Evolutionary conservation across 1,284 basidiomycete genomes (phyloP), one percentile per base, ranked within the genome.

Genomic region (Melampsora americana): DNA sequence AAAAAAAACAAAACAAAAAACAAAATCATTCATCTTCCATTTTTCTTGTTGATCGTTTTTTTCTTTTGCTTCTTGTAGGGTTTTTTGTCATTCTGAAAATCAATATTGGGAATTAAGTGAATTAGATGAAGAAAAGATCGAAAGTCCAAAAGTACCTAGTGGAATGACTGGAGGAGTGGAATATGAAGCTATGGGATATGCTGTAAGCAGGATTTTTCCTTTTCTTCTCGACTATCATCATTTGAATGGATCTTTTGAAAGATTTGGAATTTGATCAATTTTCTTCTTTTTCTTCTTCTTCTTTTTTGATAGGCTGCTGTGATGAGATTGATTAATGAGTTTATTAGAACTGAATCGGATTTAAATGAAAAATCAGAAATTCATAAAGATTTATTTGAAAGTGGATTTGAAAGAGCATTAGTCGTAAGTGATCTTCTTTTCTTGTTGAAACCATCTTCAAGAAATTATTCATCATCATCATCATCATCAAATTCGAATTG

Each of bases 101-200:
- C 88, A 89, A 0, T 89, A 95, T 62, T 97, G 94, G 94, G 85
- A 89, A 20, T 84, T 95, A 32, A 84, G 86, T 5, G 90, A 93
- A 79, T 89, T 92, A 0, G 91, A 97, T 80, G 90, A 92, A 81
- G 87, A 85, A 1, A 88, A 88, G 73, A 92, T 95, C 4, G 92
- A 94, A 83, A 91, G 90, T 80, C 96, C 95, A 3, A 88, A 92
- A 48, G 95, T 96, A 2, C 95, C 96, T 0, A 93, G 93, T 7
- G 95, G 95, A 7, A 97, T 98, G 89, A 98, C 96, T 0, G 96
- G 95, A 9, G 95, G 96, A 12, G 96, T 99, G 12, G 95, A 98
- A 82, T 95, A 90, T 82, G 95, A 99, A 83, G 95, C 95, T 0
- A 96, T 98, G 90, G 87, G 87, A 18, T 98, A 98, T 83, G 88